Evolutionary conservation across 2,329 filamentous ascomycete genomes (phyloP).

Genomic region (Apiospora saccharicola): DNA sequence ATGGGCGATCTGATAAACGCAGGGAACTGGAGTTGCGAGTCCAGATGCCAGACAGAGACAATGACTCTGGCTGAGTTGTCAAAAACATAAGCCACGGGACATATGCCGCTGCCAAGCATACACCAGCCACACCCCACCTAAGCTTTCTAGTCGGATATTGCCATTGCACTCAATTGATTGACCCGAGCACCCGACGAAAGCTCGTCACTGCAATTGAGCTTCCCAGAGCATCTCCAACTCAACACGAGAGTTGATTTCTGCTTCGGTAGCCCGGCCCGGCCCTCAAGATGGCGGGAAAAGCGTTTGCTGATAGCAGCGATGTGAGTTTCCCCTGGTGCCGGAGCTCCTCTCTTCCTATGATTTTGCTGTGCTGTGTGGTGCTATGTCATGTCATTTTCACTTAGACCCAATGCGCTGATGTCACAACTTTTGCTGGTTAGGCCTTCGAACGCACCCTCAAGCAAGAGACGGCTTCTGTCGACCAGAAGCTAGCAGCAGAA

Average conservation of each 20-base stretch:
- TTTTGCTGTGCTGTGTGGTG: background rate
- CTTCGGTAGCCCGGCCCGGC: constrained; percentile 9
- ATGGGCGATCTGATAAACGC: constrained; percentile 16
- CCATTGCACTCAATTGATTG: background rate
- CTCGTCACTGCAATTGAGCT: background rate
- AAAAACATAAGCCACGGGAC: background rate
- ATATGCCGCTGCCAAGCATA: background rate
- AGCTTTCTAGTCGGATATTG: background rate
- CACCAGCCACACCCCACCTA: constrained; percentile 10
- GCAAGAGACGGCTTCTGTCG: constrained; percentile 39
- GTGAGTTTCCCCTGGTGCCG: background rate
- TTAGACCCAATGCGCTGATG: background rate
- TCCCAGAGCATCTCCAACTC: constrained; percentile 4
- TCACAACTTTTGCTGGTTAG: constrained; percentile 29
- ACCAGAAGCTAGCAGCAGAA: constrained; percentile 38
- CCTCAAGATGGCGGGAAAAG: constrained; percentile 12
- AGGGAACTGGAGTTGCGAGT: constrained; percentile 19
- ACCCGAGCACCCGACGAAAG: constrained; percentile 3
- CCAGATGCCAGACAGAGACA: background rate
- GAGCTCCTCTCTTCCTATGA: background rate
- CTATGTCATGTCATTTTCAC: background rate
- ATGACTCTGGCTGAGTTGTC: constrained; percentile 1
- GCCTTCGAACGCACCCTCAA: constrained; percentile 42
- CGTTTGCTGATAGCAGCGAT: constrained; percentile 14
- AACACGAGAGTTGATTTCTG: background rate